Base-by-base conservation (phyloP, 1,284 basidiomycete genomes). In the Laetiporus sulphureus region DNA sequence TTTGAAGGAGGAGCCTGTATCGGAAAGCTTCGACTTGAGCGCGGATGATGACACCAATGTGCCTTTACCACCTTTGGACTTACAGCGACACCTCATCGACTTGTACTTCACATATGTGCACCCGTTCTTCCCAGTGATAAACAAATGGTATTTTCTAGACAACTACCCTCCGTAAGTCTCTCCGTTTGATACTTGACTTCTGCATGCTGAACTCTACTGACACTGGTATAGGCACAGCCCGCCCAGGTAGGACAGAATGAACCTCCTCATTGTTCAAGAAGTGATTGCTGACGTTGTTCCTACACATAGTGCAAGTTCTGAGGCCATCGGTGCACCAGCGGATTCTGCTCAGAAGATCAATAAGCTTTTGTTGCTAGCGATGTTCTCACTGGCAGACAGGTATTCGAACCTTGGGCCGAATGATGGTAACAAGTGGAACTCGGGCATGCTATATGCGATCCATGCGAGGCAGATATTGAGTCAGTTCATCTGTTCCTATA, bases 101-200 rank as follows among this genome's bases (percentile, higher is more conserved):
- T 65, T 90, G 5, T 92, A 88, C 59, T 91, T 91, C 62, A 76
- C 75, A 5, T 85, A 88, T 55, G 79, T 86, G 19, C 89, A 92
- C 52, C 86, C 88, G 25, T 68, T 81, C 36, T 80, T 85, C 50
- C 88, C 87, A 11, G 70, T 89, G 27, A 63, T 91, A 13, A 79
- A 89, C 62, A 86, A 83, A 57, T 64, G 65, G 16, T 72, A 77
- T 18, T 91, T 92, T 61, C 85, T 38, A 8, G 22, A 33, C 1
- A 25, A 77, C 53, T 63, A 71, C 36, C 61, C 68, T 16, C 67
- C 71, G 83, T 83, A 55, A 50, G 71, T 56, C 35, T 11, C 23
- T 8, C 4, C 1, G 8, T 19, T 1, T n/a, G n/a, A 5, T 24
- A 1, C 24, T n/a, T 19, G 21, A 21, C 15, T 4, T 2, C 13